Evolutionary conservation across 2,329 filamentous ascomycete genomes (phyloP).

Genomic region (Emmonsiellopsis sp.): DNA sequence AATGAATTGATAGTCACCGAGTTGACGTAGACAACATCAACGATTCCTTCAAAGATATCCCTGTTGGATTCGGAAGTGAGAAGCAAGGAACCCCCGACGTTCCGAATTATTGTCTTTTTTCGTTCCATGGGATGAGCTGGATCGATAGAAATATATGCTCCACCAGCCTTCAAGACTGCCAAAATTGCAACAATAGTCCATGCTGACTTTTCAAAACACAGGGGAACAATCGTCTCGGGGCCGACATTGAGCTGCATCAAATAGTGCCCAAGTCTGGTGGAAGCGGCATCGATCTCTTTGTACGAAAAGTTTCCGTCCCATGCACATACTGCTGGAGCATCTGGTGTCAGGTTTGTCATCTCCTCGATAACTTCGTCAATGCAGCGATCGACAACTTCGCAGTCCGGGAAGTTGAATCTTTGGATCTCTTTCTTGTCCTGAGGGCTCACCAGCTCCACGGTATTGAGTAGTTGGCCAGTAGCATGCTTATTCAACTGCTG

Average conservation of each 20-base stretch:
- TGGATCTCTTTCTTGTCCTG: slow-evolving; percentile 25
- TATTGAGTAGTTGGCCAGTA: slow-evolving; percentile 17
- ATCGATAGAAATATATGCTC: slow-evolving; percentile 67
- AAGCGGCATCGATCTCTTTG: slow-evolving; percentile 13
- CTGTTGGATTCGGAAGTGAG: not conserved
- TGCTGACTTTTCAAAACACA: slow-evolving; percentile 43
- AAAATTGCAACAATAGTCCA: slow-evolving; percentile 70
- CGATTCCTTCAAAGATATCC: slow-evolving; percentile 9
- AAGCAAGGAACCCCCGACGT: not conserved
- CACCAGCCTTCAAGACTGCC: slow-evolving; percentile 63
- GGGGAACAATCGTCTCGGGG: slow-evolving; percentile 11
- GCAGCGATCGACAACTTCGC: slow-evolving; percentile 6
- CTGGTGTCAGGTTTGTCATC: slow-evolving; percentile 8
- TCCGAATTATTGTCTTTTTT: not conserved
- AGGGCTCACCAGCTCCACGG: slow-evolving; percentile 24
- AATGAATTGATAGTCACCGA: not conserved
- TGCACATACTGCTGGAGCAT: slow-evolving; percentile 14
- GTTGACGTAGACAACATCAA: slow-evolving; percentile 6
- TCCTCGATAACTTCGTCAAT: slow-evolving; percentile 16
- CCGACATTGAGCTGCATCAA: slow-evolving; percentile 7
- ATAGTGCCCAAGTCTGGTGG: slow-evolving; percentile 6
- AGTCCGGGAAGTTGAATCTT: slow-evolving; percentile 21
- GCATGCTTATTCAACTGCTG: slow-evolving; percentile 23
- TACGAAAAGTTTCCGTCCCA: slow-evolving; percentile 14
- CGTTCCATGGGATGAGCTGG: slow-evolving; percentile 37